Conservation (phyloP, 345 rosid species). For the Tarenaya hassleriana region DNA sequence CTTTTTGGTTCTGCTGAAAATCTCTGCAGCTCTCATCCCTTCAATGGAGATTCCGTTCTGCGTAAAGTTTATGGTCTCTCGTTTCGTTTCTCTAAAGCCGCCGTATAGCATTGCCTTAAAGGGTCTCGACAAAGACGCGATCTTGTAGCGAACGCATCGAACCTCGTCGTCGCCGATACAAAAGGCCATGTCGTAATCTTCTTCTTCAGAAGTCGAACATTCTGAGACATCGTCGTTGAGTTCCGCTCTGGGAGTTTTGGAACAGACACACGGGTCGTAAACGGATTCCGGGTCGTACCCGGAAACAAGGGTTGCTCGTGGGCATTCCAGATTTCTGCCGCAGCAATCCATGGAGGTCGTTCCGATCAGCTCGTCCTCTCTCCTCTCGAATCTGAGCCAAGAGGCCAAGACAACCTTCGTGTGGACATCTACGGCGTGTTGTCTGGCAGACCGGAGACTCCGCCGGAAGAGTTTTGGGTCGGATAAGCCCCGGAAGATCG, state of each 20-base stretch:
- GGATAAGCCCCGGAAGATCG: constrained; percentile 49
- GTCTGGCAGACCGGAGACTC: constrained; percentile 64
- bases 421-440: constrained; percentile 75
- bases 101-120: constrained; percentile 79
- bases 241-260: constrained; percentile 33
- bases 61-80: constrained; percentile 64
- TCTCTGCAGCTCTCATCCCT: constrained; percentile 68
- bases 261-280: constrained; percentile 61
- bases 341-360: constrained; percentile 70
- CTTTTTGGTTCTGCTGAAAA: constrained; percentile 58
- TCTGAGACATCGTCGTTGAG: constrained; percentile 32
- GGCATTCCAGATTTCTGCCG: constrained; percentile 82
- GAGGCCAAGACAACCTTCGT: constrained; percentile 75
- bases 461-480: constrained; percentile 79
- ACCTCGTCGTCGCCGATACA: constrained; percentile 74
- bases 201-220: constrained; percentile 73
- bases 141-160: constrained; percentile 55
- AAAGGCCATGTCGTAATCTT: constrained; percentile 61
- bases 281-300: constrained; percentile 70
- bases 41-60: constrained; percentile 58
- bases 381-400: constrained; percentile 89
- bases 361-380: constrained; percentile 84
- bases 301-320: constrained; percentile 60
- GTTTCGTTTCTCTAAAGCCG: constrained; percentile 53
- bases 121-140: constrained; percentile 69